phyloP scores from a whole-genome alignment of 164 flowering plant genomes.

The Aristolochia contorta region DNA sequence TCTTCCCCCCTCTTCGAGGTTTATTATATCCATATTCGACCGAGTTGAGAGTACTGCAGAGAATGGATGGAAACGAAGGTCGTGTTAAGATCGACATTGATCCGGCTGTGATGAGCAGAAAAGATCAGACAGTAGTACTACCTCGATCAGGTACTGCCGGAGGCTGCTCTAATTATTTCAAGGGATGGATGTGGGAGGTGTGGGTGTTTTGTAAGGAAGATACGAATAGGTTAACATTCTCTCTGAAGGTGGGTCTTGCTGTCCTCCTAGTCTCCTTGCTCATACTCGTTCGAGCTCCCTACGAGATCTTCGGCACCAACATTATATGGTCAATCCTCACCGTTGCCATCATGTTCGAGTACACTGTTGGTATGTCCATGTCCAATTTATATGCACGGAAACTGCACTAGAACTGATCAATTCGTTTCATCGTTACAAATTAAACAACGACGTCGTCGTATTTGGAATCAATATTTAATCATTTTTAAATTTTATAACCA shows the following conservation, averaged over 20 bases:
- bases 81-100: slow-evolving; percentile 17
- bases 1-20: background rate
- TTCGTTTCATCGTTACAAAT: no score
- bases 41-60: slow-evolving; percentile 14
- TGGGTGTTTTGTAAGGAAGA: slow-evolving; percentile 63
- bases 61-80: slow-evolving; percentile 62
- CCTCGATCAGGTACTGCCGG: no score
- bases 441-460: no score
- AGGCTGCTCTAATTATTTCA: slow-evolving; percentile 16
- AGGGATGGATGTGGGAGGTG: slow-evolving; percentile 29
- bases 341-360: slow-evolving; percentile 85
- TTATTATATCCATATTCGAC: no score
- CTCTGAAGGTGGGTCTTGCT: slow-evolving; percentile 72
- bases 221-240: slow-evolving; percentile 49
- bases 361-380: slow-evolving; percentile 70
- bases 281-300: slow-evolving; percentile 56
- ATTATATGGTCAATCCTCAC: slow-evolving; percentile 90
- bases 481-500: no score
- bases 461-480: no score
- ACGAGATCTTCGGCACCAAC: slow-evolving; percentile 62
- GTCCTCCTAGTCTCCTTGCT: slow-evolving; percentile 71
- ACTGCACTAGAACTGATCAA: no score
- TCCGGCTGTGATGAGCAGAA: background rate
- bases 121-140: no score
- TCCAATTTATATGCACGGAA: no score